A percentile compares a stretch with the other conserved stretches of the same genome.
phyloP scores from a whole-genome alignment of 2,329 filamentous ascomycete species.

The Zelopaecilomyces penicillatus region DNA sequence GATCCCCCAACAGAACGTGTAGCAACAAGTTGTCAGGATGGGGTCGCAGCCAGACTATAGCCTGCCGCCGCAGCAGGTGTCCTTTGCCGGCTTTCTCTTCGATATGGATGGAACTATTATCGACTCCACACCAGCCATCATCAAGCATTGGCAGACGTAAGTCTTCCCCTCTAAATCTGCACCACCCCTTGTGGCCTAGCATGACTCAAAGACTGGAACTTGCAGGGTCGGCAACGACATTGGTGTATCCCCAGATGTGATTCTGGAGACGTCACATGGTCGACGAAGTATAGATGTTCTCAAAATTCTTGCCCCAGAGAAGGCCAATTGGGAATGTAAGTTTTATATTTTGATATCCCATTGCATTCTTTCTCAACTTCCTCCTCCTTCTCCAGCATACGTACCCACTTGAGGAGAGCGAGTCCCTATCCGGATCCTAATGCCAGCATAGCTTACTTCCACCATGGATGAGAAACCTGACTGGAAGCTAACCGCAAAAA shows the following conservation, averaged over 20 bases:
- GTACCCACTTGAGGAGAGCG: no score
- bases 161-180: conserved; percentile 13
- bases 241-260: conserved; percentile 73
- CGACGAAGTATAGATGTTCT: conserved; percentile 82
- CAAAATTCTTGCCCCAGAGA: conserved; percentile 67
- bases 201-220: background rate
- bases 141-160: conserved; percentile 68
- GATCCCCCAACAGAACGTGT: no score
- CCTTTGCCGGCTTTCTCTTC: conserved; percentile 53
- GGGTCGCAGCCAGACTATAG: conserved; percentile 29
- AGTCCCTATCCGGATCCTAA: no score
- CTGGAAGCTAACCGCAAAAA: background rate
- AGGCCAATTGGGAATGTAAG: conserved; percentile 90
- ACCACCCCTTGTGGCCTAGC: conserved; percentile 1
- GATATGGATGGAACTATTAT: conserved; percentile 82
- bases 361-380: no score
- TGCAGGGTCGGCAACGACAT: conserved; percentile 71
- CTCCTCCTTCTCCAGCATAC: background rate
- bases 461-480: no score
- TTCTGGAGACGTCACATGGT: conserved; percentile 86
- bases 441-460: no score
- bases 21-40: conserved; percentile 15
- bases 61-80: conserved; percentile 35
- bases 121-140: conserved; percentile 68
- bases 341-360: conserved; percentile 15